Base-by-base conservation (phyloP, 2,329 filamentous ascomycete species). In the Nemania serpens region DNA sequence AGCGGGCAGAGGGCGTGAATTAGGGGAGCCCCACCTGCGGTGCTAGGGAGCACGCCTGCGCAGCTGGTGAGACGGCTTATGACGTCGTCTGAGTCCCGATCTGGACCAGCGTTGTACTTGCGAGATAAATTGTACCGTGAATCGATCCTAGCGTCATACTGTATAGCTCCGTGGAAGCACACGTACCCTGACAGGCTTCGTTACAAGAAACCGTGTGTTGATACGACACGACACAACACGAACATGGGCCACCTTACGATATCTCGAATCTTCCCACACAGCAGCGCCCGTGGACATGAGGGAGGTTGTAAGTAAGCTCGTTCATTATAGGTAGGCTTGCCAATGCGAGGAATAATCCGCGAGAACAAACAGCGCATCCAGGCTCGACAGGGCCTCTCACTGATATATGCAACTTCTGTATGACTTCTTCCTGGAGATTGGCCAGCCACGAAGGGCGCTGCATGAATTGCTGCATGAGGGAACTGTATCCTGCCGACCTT, bases 401-500 rank as follows among this genome's bases (percentile, higher is more conserved):
- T 41, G 25, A 22, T 51, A 57, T 36, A 43, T 60, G 41, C 49
- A 61, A 17, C 37, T 18, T 37, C 59, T 59, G 59, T 52, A 48
- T 51, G 58, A 48, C 46, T n/a, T 36, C 25, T 39, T 48, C 34
- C 13, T 43, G 11, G 41, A 54, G 48, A 58, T 54, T 57, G 56
- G 59, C 46, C 55, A 41, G 49, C 48, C 42, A 22, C 20, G 17
- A 33, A 15, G 34, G 17, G 15, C 34, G 41, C 45, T 56, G 59
- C 62, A 64, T 39, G 59, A 37, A 33, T 29, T 47, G 47, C 42
- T 62, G 56, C 62, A 65, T 63, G 60, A 65, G 60, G 50, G 62
- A 63, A 60, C 60, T 63, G 53, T 55, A 59, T 55, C 62, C 61
- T 41, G 47, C 36, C 37, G 56, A 39, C 15, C 25, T 29, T 29